These are phyloP conservation scores for Lagerstroemia speciosa DNA, from an alignment of 345 rosid genomes.

Conservation along the genomic window DNA sequence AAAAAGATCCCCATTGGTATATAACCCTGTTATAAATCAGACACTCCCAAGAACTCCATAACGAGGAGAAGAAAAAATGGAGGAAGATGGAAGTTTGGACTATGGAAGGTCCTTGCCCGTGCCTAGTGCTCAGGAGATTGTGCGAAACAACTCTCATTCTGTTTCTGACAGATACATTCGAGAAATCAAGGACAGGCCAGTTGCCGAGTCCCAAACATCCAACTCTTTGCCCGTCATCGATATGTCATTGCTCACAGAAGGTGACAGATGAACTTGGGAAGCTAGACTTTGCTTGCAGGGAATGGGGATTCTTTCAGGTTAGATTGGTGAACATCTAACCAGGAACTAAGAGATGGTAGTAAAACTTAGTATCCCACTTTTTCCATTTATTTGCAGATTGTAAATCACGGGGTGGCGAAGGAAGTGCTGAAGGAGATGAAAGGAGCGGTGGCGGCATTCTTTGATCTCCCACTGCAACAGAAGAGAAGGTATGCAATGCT, in stretches of 20 bases:
- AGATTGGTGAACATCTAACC: neutral
- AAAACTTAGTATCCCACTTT: neutral
- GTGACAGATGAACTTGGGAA: constrained; percentile 16
- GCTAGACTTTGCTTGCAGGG: constrained; percentile 21
- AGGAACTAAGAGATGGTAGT: too few relatives aligned
- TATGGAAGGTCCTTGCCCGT: constrained; percentile 16
- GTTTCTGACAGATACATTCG: constrained; percentile 17
- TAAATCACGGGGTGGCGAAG: constrained; percentile 14
- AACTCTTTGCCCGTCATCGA: constrained; percentile 14
- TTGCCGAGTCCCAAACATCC: neutral
- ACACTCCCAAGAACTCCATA: neutral
- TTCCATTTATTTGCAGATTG: neutral
- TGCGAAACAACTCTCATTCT: constrained; percentile 9
- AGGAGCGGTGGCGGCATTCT: constrained; percentile 15
- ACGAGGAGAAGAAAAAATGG: neutral
- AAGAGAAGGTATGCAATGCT: constrained; percentile 18
- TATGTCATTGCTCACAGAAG: constrained; percentile 17
- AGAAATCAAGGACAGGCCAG: constrained; percentile 11
- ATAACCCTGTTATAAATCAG: neutral
- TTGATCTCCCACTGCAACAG: constrained; percentile 21
- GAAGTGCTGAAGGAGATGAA: constrained; percentile 10
- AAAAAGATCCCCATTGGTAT: neutral
- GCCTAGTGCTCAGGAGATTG: constrained; percentile 17
- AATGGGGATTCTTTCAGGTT: constrained; percentile 36
- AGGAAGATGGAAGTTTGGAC: constrained; percentile 11